Conservation (phyloP, 1,284 basidiomycete genomes). For the Marasmius fiardii region DNA sequence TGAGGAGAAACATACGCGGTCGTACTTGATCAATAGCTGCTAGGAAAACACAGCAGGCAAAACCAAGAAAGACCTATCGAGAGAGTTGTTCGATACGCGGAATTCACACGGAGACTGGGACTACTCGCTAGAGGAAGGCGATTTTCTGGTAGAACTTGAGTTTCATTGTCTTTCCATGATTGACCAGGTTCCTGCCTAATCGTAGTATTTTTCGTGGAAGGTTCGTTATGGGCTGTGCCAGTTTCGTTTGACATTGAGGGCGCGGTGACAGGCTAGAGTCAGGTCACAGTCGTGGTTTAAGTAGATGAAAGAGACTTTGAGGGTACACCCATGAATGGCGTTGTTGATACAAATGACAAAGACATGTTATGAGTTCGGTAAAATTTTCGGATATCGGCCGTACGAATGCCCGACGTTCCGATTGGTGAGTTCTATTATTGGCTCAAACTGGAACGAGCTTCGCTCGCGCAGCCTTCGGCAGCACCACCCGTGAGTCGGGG, state of each 20-base stretch:
- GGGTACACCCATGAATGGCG: too few species aligned
- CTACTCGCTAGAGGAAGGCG: conserved; percentile 41
- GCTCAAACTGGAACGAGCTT: too few species aligned
- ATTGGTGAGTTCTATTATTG: too few species aligned
- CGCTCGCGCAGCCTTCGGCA: too few species aligned
- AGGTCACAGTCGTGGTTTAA: too few species aligned
- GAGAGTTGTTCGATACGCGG: neutral
- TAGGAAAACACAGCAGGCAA: conserved; percentile 54
- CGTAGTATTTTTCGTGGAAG: neutral
- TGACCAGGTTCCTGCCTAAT: conserved; percentile 35
- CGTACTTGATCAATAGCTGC: conserved; percentile 56
- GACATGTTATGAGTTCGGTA: too few species aligned
- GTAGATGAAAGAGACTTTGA: too few species aligned
- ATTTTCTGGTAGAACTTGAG: conserved; percentile 53
- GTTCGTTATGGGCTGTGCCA: neutral
- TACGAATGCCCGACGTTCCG: too few species aligned
- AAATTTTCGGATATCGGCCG: too few species aligned
- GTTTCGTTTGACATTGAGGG: neutral
- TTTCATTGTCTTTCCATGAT: conserved; percentile 51
- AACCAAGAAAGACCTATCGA: conserved; percentile 47
- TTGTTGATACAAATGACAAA: too few species aligned
- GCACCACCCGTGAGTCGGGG: too few species aligned
- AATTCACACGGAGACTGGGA: neutral
- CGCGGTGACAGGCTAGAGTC: neutral
- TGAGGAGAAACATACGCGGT: conserved; percentile 1